Base-by-base conservation (phyloP, 306 rosid genomes). In the Hippophae tibetana region DNA sequence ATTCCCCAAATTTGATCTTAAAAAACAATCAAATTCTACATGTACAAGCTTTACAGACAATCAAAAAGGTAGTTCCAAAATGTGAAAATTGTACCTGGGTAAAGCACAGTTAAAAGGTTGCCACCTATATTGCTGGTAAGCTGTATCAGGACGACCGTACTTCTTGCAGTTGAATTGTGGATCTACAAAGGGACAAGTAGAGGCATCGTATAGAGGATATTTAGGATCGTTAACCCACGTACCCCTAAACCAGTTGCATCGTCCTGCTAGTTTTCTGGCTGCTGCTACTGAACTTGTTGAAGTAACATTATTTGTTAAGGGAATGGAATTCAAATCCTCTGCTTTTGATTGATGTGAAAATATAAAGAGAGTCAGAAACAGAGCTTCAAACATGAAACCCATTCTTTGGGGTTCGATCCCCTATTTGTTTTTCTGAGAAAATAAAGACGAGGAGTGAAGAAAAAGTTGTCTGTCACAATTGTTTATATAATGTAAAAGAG, bases 121-220 rank as follows among this genome's bases (percentile, higher is more conserved):
- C 96, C 98, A 92, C 52, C 84, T 78, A 62, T 74, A 87, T 27
- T 83, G 85, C 64, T 83, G 95, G 73, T 85, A 92, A 7, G 74
- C 56, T 7, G 56, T 72, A 63, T 92, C 96, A 2, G 82, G 79
- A 4, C 98, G 87, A 54, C 93, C 92, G 10, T 73, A 72, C 57
- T 90, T 87, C 13, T 83, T 84, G 76, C 98, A 92, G 73, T 87
- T 60, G 74, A 92, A 92, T 58, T 92, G 86, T 57, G 95, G 86
- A 81, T 92, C 98, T 76, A 92, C 49, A 76, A 92, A 92, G 66
- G 93, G 96, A 42, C 98, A 92, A 1, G 72, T 46, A 26, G 87
- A 74, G 14, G 90, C 65, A 49, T 82, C 78, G 64, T 87, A 92
- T 47, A 78, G 86, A 72, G 98, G 93, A 58, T 87, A 82, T 0